Conservation (phyloP, 345 rosid genomes). For the Salix exigua region DNA sequence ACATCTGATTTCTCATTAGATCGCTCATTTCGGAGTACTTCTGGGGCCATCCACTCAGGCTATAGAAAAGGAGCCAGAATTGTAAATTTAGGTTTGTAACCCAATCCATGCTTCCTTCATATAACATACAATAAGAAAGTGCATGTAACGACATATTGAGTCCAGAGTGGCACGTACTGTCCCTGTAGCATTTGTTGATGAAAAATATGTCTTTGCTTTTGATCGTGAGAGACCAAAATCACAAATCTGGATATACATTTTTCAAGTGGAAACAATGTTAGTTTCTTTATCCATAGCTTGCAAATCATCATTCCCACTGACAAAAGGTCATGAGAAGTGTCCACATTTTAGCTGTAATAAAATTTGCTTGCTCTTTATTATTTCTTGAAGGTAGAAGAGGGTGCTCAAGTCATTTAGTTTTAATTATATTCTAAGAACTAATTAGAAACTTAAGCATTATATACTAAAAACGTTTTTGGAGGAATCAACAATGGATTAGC, state of each 20-base stretch:
- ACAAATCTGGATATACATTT: constrained; percentile 19
- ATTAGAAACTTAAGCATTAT: background rate
- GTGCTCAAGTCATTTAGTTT: background rate
- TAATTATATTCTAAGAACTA: background rate
- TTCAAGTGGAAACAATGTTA: background rate
- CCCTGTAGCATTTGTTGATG: constrained; percentile 25
- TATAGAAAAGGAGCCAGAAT: constrained; percentile 3
- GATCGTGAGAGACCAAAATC: constrained; percentile 32
- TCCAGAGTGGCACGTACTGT: constrained; percentile 18
- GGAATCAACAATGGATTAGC: background rate
- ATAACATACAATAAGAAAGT: background rate
- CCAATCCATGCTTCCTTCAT: background rate
- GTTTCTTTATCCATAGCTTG: background rate
- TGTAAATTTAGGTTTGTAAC: background rate
- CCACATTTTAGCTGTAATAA: background rate
- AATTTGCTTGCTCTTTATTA: background rate
- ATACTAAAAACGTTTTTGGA: background rate
- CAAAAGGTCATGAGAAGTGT: background rate
- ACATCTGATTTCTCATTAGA: constrained; percentile 30
- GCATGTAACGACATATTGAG: background rate
- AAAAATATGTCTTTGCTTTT: constrained; percentile 22
- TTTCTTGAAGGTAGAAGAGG: background rate
- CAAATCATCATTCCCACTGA: background rate
- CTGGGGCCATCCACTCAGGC: constrained; percentile 38
- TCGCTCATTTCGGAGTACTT: constrained; percentile 23